These are phyloP conservation scores for Phytophthora kernoviae DNA, from an alignment of 352 stramenopile species.

Conservation along the genomic window DNA sequence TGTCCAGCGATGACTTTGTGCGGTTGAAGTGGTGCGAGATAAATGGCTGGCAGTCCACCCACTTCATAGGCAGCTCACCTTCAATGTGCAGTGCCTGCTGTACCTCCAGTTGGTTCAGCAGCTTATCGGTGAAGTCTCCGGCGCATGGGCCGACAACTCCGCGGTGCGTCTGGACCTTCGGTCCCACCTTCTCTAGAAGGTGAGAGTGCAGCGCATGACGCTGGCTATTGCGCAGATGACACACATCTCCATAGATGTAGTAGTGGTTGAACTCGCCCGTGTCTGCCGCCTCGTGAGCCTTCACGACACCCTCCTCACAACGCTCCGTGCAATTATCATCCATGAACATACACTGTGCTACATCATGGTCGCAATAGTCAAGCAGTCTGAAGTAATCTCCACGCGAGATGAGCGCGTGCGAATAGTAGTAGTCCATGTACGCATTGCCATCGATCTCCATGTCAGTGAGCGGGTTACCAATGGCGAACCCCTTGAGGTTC, in stretches of 20 bases:
- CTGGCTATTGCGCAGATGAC: slow-evolving; percentile 61
- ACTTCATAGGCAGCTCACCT: slow-evolving; percentile 42
- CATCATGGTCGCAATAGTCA: slow-evolving; percentile 54
- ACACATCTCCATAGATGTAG: slow-evolving; percentile 78
- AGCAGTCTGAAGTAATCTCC: slow-evolving; percentile 62
- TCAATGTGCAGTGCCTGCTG: slow-evolving; percentile 65
- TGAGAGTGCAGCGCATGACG: slow-evolving; percentile 42
- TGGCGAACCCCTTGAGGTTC: slow-evolving; percentile 69
- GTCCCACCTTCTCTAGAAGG: slow-evolving; percentile 29
- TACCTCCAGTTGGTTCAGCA: slow-evolving; percentile 58
- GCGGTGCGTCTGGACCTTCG: slow-evolving; percentile 44
- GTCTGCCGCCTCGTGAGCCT: slow-evolving; percentile 45
- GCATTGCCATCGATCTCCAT: slow-evolving; percentile 65
- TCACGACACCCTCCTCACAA: slow-evolving; percentile 52
- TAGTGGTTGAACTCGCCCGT: slow-evolving; percentile 62
- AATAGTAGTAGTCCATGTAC: slow-evolving; percentile 83
- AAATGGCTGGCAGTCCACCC: slow-evolving; percentile 60
- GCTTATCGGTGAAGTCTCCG: slow-evolving; percentile 52
- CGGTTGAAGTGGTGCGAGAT: slow-evolving; percentile 49
- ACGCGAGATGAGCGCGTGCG: slow-evolving; percentile 73
- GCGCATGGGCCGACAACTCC: slow-evolving; percentile 61
- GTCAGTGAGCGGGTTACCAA: slow-evolving; percentile 79
- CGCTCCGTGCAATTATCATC: slow-evolving; percentile 47
- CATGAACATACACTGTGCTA: slow-evolving; percentile 66
- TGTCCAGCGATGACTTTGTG: slow-evolving; percentile 60